These are phyloP conservation scores for Rubia peregrina DNA, from an alignment of 305 asterid species.

Conservation along the genomic window DNA sequence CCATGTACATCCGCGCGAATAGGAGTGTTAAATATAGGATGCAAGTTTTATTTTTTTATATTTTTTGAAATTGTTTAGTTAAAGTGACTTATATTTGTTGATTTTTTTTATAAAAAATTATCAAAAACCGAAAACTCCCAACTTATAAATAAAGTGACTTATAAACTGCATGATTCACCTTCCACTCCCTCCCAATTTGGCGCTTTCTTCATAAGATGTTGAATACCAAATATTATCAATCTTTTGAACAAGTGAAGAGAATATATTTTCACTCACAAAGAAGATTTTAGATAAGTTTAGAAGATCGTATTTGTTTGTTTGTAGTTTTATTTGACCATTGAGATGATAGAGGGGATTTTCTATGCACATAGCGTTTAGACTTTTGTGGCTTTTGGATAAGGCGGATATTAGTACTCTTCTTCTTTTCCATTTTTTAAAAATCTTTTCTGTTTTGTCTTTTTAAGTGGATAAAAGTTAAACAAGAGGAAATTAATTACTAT, in stretches of 20 bases:
- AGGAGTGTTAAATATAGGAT: neutral
- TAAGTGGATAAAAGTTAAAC: neutral
- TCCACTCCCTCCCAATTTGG: neutral
- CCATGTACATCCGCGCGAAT: neutral
- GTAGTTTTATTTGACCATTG: neutral
- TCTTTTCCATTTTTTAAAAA: neutral
- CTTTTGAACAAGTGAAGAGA: neutral
- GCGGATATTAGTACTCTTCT: neutral
- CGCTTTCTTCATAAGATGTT: neutral
- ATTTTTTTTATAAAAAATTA: no score
- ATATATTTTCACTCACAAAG: neutral
- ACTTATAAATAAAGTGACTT: no score
- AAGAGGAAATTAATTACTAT: neutral
- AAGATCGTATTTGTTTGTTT: slow-evolving; percentile 12
- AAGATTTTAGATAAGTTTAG: slow-evolving; percentile 17
- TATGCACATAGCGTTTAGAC: neutral
- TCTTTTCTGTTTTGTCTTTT: neutral
- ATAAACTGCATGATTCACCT: neutral
- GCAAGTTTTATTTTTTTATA: neutral
- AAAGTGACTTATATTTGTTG: no score
- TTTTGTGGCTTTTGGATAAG: slow-evolving; percentile 1
- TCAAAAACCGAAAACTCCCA: no score
- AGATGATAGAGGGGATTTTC: neutral
- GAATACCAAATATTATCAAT: neutral
- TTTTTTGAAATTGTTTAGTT: no score